Conservation (phyloP, 148 eudicot species). For the Rheum nobile region DNA sequence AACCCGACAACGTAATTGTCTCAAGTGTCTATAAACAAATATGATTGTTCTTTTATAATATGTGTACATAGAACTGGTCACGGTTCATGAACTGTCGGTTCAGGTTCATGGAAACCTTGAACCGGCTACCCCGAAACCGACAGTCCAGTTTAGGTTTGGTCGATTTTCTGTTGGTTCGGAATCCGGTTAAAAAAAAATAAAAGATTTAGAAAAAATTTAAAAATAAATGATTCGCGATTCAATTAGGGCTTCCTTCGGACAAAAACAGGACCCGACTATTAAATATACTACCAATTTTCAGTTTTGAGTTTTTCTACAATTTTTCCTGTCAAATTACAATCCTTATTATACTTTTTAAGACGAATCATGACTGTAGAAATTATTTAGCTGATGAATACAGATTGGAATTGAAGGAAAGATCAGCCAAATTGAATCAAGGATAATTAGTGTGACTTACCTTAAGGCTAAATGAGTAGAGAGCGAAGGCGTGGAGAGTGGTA, state of each 20-base stretch:
- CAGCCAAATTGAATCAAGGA: not conserved
- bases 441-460: conserved; percentile 27
- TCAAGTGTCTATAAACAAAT: not conserved
- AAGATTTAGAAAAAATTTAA: too few species aligned
- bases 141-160: too few species aligned
- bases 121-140: too few species aligned
- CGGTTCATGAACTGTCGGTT: too few species aligned
- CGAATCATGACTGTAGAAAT: not conserved
- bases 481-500: conserved; percentile 39
- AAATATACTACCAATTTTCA: not conserved
- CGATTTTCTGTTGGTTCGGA: too few species aligned
- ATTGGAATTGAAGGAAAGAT: too few species aligned
- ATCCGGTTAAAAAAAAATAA: too few species aligned
- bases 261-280: too few species aligned
- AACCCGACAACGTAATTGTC: not conserved
- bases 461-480: conserved; percentile 52
- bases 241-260: not conserved
- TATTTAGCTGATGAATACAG: not conserved
- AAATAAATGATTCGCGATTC: too few species aligned
- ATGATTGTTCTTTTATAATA: not conserved
- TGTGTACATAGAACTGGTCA: not conserved
- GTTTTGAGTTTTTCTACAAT: not conserved
- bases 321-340: not conserved
- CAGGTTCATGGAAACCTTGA: too few species aligned
- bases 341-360: not conserved